Evolutionary conservation across 2,329 filamentous ascomycete genomes (phyloP).

Genomic region (Emergomyces africanus): DNA sequence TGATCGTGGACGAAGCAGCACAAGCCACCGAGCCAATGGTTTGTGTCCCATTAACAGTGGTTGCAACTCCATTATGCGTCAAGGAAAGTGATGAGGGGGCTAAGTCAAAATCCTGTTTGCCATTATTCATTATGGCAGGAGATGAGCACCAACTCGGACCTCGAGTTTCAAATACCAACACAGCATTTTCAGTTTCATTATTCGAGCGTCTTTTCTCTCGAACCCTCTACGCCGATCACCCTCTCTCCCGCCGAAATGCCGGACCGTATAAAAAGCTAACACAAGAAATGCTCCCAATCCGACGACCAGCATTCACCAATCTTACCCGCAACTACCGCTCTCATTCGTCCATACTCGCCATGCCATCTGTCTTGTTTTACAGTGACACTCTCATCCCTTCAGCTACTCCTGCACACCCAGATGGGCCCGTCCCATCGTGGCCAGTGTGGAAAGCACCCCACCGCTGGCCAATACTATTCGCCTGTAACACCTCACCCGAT

Average conservation of each 20-base stretch:
- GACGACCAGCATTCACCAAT: conserved; percentile 32
- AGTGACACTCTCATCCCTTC: conserved; percentile 33
- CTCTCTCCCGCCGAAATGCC: conserved; percentile 22
- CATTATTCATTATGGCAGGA: conserved; percentile 34
- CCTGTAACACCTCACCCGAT: conserved; percentile 25
- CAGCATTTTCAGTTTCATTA: conserved; percentile 24
- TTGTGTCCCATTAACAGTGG: conserved; percentile 28
- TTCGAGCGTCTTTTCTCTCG: conserved; percentile 30
- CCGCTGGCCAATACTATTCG: conserved; percentile 32
- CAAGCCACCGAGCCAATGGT: conserved; percentile 34
- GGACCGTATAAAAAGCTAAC: conserved; percentile 11
- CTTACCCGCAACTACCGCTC: conserved; percentile 36
- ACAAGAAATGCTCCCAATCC: conserved; percentile 26
- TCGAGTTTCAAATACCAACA: conserved; percentile 22
- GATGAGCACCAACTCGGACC: conserved; percentile 35
- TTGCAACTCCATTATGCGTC: conserved; percentile 23
- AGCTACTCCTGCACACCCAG: conserved; percentile 11
- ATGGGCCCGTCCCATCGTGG: conserved; percentile 14
- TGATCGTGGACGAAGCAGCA: conserved; percentile 35
- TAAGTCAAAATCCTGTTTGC: conserved; percentile 11
- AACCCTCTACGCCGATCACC: conserved; percentile 28
- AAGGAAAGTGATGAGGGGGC: not conserved
- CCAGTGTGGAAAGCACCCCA: conserved; percentile 25
- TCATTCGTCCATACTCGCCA: conserved; percentile 32
- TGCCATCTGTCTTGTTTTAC: conserved; percentile 33